Evolutionary conservation across 2,329 filamentous ascomycete genomes (phyloP).

Genomic region (Claviceps purpurea): DNA sequence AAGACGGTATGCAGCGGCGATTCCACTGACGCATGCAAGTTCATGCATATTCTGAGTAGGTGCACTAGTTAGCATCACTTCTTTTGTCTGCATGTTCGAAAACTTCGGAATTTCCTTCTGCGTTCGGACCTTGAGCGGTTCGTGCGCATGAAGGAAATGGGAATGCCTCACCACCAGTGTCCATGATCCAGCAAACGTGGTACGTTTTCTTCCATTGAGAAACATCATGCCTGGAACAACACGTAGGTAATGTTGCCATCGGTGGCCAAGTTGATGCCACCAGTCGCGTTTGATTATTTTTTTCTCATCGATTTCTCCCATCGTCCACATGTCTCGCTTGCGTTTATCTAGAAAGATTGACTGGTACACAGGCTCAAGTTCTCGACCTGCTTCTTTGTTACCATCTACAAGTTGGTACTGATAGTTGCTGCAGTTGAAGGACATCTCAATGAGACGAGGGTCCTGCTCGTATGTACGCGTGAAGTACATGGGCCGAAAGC

Average conservation of each 20-base stretch:
- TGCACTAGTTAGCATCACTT: neutral
- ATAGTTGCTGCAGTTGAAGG: conserved; percentile 65
- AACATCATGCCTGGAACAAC: conserved; percentile 62
- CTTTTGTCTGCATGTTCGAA: neutral
- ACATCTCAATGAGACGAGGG: conserved; percentile 50
- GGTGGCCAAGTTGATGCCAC: conserved; percentile 56
- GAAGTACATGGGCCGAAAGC: conserved; percentile 52
- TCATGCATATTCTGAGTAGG: conserved; percentile 49
- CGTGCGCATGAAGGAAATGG: neutral
- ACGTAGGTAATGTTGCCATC: conserved; percentile 48
- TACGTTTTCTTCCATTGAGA: conserved; percentile 50
- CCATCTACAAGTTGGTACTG: conserved; percentile 52
- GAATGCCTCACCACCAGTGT: conserved; percentile 45
- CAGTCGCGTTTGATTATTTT: conserved; percentile 52
- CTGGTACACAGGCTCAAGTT: conserved; percentile 53
- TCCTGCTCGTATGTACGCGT: conserved; percentile 46
- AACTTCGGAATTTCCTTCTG: too few species aligned
- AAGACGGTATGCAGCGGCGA: conserved; percentile 55
- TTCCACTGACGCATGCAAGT: conserved; percentile 55
- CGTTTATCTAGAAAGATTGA: conserved; percentile 52
- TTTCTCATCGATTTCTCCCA: conserved; percentile 40
- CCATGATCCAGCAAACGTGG: conserved; percentile 53
- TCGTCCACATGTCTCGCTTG: conserved; percentile 42
- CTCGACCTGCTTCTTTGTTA: conserved; percentile 7
- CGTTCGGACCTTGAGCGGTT: neutral